Evolutionary conservation across 306 rosid genomes (phyloP).

Genomic region (Albizia julibrissin): DNA sequence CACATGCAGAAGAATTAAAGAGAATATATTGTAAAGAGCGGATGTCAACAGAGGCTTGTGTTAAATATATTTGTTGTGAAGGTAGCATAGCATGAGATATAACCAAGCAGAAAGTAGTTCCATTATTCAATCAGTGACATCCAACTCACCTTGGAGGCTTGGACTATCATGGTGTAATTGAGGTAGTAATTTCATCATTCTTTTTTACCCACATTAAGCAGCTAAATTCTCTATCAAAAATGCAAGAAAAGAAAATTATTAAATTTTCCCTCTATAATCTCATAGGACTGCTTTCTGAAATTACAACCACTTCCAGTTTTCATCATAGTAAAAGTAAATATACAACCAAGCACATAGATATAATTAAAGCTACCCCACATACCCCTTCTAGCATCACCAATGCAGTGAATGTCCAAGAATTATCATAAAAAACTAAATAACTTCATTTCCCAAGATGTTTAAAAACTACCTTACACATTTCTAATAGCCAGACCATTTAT

Average conservation of each 20-base stretch:
- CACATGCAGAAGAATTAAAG: neutral
- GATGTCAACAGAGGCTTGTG: neutral
- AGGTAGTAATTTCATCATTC: neutral
- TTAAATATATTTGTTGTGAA: neutral
- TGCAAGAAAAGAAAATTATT: neutral
- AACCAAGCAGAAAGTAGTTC: neutral
- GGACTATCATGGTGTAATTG: neutral
- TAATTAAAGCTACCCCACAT: neutral
- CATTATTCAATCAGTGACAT: neutral
- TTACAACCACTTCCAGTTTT: neutral
- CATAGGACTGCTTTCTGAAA: neutral
- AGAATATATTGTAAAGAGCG: neutral
- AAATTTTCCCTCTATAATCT: neutral
- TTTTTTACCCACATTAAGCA: neutral
- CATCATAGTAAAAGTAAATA: neutral
- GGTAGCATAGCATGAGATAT: neutral
- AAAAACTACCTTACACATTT: neutral
- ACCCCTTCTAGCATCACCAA: neutral
- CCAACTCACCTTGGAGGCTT: neutral
- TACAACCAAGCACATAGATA: neutral
- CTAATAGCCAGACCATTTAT: constrained; percentile 13
- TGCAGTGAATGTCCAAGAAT: neutral
- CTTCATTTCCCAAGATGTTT: neutral
- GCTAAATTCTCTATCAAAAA: neutral
- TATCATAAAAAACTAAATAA: neutral